Conservation (phyloP, 495 filamentous ascomycete genomes). For the Neurospora sp. region DNA sequence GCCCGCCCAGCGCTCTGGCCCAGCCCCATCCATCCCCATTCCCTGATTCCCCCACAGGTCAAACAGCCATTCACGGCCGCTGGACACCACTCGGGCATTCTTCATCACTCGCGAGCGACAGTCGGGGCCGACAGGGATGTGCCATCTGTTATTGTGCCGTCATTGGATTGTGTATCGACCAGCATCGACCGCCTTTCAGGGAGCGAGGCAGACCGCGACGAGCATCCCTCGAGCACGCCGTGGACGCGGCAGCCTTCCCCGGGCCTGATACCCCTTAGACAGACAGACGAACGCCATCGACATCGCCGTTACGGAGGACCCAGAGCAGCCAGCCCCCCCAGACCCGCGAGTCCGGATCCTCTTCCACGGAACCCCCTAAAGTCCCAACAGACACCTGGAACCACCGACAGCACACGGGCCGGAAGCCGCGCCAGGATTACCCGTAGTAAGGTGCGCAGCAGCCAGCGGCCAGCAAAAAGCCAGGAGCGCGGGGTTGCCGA, state of each 20-base stretch:
- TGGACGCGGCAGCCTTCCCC: background rate
- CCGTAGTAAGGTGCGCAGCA: background rate
- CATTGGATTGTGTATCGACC: background rate
- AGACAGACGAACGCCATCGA: background rate
- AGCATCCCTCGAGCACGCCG: background rate
- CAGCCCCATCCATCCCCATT: background rate
- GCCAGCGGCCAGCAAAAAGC: background rate
- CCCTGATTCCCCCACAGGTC: background rate
- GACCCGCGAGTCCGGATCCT: background rate
- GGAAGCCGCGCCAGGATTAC: background rate
- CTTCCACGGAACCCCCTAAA: background rate
- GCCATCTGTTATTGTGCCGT: background rate
- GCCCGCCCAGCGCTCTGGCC: background rate
- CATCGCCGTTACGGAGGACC: background rate
- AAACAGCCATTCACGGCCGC: background rate
- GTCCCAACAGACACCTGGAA: background rate
- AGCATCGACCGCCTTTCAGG: background rate
- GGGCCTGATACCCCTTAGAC: background rate
- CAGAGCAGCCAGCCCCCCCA: background rate
- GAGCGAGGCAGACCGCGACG: background rate
- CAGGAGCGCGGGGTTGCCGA: background rate
- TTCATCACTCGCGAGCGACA: background rate
- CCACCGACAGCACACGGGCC: background rate
- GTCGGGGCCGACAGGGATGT: background rate
- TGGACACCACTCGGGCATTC: background rate